Base-by-base conservation (phyloP, 176 grass and related monocot genomes). In the Zoysia japonica region DNA sequence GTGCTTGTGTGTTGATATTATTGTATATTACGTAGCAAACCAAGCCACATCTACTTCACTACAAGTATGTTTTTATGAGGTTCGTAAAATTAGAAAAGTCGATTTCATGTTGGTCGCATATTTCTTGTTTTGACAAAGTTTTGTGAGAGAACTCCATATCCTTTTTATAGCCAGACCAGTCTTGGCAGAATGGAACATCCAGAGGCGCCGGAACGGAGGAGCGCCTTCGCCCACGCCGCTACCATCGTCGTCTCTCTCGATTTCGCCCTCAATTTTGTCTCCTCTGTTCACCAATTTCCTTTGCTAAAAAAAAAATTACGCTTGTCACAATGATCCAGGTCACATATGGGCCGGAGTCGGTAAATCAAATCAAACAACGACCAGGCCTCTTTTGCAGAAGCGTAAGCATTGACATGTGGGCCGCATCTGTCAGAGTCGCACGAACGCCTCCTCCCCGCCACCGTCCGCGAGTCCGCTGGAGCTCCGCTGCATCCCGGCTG, bases 391-490 rank as follows among this genome's bases (percentile, higher is more conserved):
- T 53, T 53, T 14, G 51, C 1, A 15, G 3, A 55, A 2, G 48
- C 6, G 53, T 55, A 6, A 16, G 15, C 5, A 3, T 14, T 55
- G 52, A 55, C 55, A 59, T 9, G 17, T 9, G 3, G 49, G 36
- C 14, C 49, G 36, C 62, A 28, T 12, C 39, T 16, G 64, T 36
- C 40, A 57, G 76, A 3, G 11, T 10, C 7, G 17, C 13, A 68
- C 1, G 0, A 68, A 78, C 62, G 37, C 17, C 49, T 35, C 38
- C 52, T 17, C 41, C 49, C n/a, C n/a, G 2, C 77, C 84, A 62
- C 63, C 63, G 53, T 50, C 36, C 64, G 72, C 72, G 53, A 73
- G 53, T 50, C 36, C 73, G 72, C 72, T 53, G 82, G 82, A 77
- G 52, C 52, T 5, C 72, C 74, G 55, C 46, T 61, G 80, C 48